A percentile compares a stretch with the other conserved stretches of the same genome.
These are phyloP conservation scores for Ganoderma boninense DNA, from an alignment of 1,284 basidiomycete genomes.

Conservation along the genomic window DNA sequence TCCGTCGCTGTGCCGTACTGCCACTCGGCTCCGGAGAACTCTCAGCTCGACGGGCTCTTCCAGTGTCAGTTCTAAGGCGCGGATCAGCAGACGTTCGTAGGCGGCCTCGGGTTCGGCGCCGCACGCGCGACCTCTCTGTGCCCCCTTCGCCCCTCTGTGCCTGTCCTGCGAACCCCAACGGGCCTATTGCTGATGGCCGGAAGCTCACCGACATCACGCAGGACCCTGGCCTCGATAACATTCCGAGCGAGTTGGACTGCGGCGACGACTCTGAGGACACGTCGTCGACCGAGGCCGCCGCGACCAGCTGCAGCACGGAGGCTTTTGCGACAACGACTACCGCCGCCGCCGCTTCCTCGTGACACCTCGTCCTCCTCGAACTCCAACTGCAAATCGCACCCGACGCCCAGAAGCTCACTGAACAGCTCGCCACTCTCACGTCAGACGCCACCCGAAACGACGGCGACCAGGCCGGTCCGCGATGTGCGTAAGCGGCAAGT, in stretches of 20 bases:
- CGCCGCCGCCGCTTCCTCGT: constrained; percentile 27
- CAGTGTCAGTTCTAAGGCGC: constrained; percentile 52
- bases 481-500: constrained; percentile 47
- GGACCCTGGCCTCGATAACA: constrained; percentile 48
- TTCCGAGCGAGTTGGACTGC: constrained; percentile 16
- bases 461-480: constrained; percentile 48
- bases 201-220: constrained; percentile 56
- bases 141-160: constrained; percentile 48
- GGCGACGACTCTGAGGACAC: constrained; percentile 27
- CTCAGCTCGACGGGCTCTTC: constrained; percentile 52
- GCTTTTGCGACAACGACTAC: constrained; percentile 4
- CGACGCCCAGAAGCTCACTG: constrained; percentile 58
- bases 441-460: constrained; percentile 52
- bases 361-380: constrained; percentile 15
- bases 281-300: constrained; percentile 20
- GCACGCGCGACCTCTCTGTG: constrained; percentile 44
- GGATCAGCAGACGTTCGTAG: constrained; percentile 44
- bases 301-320: constrained; percentile 15
- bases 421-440: constrained; percentile 52
- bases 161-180: constrained; percentile 48
- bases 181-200: constrained; percentile 56
- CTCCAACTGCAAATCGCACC: constrained; percentile 53
- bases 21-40: constrained; percentile 48
- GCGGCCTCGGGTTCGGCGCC: constrained; percentile 38
- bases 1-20: constrained; percentile 49